Percentiles rank a stretch among this genome's conserved stretches.
phyloP scores from a whole-genome alignment of 768 basidiomycete genomes.

The Fomitopsis serialis region DNA sequence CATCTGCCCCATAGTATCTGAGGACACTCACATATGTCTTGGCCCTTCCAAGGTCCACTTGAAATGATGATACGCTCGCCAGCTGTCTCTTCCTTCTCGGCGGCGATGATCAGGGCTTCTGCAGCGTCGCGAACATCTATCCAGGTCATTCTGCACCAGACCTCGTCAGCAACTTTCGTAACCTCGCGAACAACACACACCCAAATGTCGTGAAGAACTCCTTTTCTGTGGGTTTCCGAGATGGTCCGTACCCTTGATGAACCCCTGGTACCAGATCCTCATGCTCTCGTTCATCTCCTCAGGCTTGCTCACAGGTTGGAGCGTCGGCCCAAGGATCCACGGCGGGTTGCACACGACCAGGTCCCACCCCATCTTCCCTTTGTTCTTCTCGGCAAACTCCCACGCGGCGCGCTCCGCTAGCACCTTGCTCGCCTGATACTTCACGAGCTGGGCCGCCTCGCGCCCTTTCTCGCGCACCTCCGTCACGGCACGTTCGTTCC shows the following conservation, averaged over 20 bases:
- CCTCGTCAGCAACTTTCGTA: background rate
- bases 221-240: background rate
- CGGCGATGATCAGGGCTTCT: constrained; percentile 22
- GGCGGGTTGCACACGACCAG: constrained; percentile 33
- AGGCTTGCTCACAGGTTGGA: constrained; percentile 15
- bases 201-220: background rate
- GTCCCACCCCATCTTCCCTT: constrained; percentile 25
- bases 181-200: background rate
- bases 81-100: constrained; percentile 26
- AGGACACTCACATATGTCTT: constrained; percentile 14
- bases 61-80: constrained; percentile 34
- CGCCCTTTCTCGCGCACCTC: constrained; percentile 24
- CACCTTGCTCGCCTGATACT: constrained; percentile 61
- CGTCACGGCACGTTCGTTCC: constrained; percentile 28
- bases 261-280: constrained; percentile 26
- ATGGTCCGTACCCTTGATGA: constrained; percentile 13
- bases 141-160: constrained; percentile 7
- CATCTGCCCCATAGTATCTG: too few relatives aligned
- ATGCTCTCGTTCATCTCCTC: constrained; percentile 37
- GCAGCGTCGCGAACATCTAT: constrained; percentile 35
- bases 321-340: constrained; percentile 19
- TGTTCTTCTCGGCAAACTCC: constrained; percentile 13
- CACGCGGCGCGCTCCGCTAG: constrained; percentile 43
- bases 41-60: constrained; percentile 14
- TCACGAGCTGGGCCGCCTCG: constrained; percentile 26